phyloP scores from a whole-genome alignment of 768 basidiomycete genomes.

The Podaxis pistillaris region DNA sequence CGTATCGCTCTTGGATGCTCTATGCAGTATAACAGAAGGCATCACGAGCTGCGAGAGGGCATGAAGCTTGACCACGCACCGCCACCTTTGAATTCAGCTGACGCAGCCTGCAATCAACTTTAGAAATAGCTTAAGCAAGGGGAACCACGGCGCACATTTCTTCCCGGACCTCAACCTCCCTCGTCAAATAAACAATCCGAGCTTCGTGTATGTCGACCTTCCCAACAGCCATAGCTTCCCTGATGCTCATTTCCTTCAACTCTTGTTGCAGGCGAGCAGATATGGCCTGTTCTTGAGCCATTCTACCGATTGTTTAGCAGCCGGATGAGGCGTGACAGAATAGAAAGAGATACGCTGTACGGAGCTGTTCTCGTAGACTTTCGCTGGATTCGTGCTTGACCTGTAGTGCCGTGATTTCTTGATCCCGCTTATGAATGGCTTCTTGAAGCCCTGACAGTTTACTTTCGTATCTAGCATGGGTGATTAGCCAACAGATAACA shows the following conservation, averaged over 20 bases:
- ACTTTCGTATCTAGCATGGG: slow-evolving; percentile 18
- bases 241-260: slow-evolving; percentile 7
- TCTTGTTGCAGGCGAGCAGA: slow-evolving; percentile 7
- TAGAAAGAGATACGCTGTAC: neutral
- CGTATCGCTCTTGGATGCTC: slow-evolving; percentile 50
- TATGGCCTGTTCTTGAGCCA: slow-evolving; percentile 4
- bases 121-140: neutral
- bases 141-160: slow-evolving; percentile 7
- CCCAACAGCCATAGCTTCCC: neutral
- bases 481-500: neutral
- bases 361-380: slow-evolving; percentile 12
- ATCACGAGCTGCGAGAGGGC: neutral
- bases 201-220: slow-evolving; percentile 10
- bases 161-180: slow-evolving; percentile 1
- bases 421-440: slow-evolving; percentile 24
- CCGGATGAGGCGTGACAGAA: neutral
- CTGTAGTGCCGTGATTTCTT: slow-evolving; percentile 23
- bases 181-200: slow-evolving; percentile 2
- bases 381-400: slow-evolving; percentile 20
- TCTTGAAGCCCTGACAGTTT: slow-evolving; percentile 24
- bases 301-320: neutral
- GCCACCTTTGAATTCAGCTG: slow-evolving; percentile 4
- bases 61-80: neutral
- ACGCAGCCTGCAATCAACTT: neutral
- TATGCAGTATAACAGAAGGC: slow-evolving; percentile 35